A percentile compares a stretch with the other conserved stretches of the same genome.
phyloP scores from a whole-genome alignment of 2,329 filamentous ascomycete genomes.

The Botrytis deweyae region DNA sequence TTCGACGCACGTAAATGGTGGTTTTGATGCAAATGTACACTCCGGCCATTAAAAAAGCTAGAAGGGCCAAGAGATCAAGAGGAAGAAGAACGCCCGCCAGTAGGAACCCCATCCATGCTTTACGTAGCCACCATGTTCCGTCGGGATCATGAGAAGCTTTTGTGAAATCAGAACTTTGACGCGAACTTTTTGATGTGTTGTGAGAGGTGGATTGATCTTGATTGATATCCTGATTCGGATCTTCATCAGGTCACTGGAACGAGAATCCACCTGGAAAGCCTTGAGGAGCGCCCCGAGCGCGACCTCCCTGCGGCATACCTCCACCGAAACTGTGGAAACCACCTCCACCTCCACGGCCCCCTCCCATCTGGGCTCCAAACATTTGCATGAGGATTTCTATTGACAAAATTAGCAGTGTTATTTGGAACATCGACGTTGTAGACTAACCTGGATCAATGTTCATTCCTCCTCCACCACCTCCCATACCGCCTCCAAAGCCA shows the following conservation, averaged over 20 bases:
- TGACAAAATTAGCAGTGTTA: not conserved
- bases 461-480: constrained; percentile 49
- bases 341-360: constrained; percentile 51
- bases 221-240: constrained; percentile 17
- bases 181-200: constrained; percentile 9
- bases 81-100: constrained; percentile 37
- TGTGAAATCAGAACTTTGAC: constrained; percentile 15
- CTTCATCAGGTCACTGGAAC: constrained; percentile 50
- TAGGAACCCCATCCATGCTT: constrained; percentile 36
- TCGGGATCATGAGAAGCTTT: constrained; percentile 26
- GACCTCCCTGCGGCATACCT: constrained; percentile 46
- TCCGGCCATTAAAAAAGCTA: constrained; percentile 31
- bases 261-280: constrained; percentile 56
- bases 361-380: constrained; percentile 42
- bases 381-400: constrained; percentile 40
- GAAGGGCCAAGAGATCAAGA: constrained; percentile 35
- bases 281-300: constrained; percentile 37
- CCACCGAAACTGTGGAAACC: constrained; percentile 50
- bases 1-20: constrained; percentile 30
- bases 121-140: constrained; percentile 31
- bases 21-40: constrained; percentile 35
- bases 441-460: constrained; percentile 36
- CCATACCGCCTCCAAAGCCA: constrained; percentile 62
- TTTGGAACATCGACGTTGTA: not conserved
- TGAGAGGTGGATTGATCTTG: constrained; percentile 11